These are phyloP conservation scores for Schizopora paradoxa DNA, from an alignment of 1,284 basidiomycete species.

Conservation along the genomic window DNA sequence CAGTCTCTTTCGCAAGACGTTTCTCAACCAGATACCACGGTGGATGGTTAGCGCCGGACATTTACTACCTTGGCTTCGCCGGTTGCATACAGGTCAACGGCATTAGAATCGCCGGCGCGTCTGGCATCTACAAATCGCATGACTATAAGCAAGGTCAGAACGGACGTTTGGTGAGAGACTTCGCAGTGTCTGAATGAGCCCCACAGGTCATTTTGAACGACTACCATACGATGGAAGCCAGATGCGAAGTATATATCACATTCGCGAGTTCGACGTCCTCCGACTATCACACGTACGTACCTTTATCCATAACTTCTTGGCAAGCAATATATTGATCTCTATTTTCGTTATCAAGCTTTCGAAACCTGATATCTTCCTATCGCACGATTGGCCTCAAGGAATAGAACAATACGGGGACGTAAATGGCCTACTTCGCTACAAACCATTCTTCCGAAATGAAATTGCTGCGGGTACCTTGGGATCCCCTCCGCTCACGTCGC, in stretches of 20 bases:
- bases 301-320: conserved; percentile 6
- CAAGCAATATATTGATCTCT: conserved; percentile 13
- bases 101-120: conserved; percentile 81
- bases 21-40: conserved; percentile 74
- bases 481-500: conserved; percentile 81
- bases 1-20: conserved; percentile 3
- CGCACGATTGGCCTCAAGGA: conserved; percentile 93
- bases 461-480: conserved; percentile 71
- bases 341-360: conserved; percentile 51
- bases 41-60: conserved; percentile 94
- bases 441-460: conserved; percentile 81
- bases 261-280: conserved; percentile 80
- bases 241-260: conserved; percentile 88
- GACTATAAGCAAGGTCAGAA: conserved; percentile 73
- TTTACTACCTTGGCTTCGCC: conserved; percentile 93
- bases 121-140: conserved; percentile 86
- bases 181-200: background rate
- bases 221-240: conserved; percentile 65
- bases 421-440: conserved; percentile 60
- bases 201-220: conserved; percentile 63
- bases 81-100: conserved; percentile 88
- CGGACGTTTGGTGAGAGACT: conserved; percentile 5
- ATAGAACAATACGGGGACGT: conserved; percentile 84
- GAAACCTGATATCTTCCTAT: conserved; percentile 73
- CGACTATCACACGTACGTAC: conserved; percentile 70